Conservation (phyloP, 2,329 filamentous ascomycete species). For the Blastomyces gilchristii region DNA sequence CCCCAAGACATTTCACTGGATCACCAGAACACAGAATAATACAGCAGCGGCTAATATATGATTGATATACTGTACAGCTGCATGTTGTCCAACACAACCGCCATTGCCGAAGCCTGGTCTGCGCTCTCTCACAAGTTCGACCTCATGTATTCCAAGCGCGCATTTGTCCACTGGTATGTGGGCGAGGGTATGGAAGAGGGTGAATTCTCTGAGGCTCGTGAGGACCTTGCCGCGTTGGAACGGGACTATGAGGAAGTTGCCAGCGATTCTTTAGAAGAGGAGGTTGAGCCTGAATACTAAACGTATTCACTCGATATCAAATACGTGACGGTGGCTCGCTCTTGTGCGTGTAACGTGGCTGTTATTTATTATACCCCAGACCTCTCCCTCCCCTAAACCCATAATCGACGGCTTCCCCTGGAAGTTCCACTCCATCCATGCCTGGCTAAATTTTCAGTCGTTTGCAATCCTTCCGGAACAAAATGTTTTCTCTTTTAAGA, state of each 20-base stretch:
- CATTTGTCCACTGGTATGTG: constrained; percentile 99
- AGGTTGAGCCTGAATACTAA: constrained; percentile 89
- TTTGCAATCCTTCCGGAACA: not conserved
- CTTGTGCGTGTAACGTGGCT: constrained; percentile 1
- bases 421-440: not conserved
- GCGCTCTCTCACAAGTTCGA: constrained; percentile 97
- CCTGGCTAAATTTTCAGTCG: not conserved
- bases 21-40: constrained; percentile 13
- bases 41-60: constrained; percentile 20
- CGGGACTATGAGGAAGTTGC: constrained; percentile 98
- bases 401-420: not conserved
- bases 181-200: constrained; percentile 99
- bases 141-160: constrained; percentile 99
- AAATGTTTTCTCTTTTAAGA: not conserved
- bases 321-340: not conserved
- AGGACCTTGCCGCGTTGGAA: constrained; percentile 95
- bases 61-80: constrained; percentile 47
- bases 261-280: constrained; percentile 80
- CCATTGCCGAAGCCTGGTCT: constrained; percentile 96
- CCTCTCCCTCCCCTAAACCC: not conserved
- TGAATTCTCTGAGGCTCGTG: constrained; percentile 97
- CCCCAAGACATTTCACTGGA: too few species aligned
- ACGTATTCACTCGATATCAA: constrained; percentile 8
- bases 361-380: constrained; percentile 1
- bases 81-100: constrained; percentile 92